These are phyloP conservation scores for Penicillium coprophilum DNA, from an alignment of 495 filamentous ascomycete genomes.

Conservation along the genomic window DNA sequence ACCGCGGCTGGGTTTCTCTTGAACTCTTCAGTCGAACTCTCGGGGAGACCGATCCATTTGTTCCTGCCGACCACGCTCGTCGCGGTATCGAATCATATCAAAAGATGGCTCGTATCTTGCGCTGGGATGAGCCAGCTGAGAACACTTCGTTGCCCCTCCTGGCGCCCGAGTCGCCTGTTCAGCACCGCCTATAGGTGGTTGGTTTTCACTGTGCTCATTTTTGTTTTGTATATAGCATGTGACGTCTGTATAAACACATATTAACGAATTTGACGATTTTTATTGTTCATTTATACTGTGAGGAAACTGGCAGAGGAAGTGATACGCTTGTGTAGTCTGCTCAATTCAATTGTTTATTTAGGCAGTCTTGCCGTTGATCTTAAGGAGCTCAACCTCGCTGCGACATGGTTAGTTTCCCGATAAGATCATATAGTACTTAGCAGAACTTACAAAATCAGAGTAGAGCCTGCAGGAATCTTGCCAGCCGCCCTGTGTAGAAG, in stretches of 20 bases:
- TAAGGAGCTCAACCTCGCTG: slow-evolving; percentile 48
- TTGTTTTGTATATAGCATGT: slow-evolving; percentile 1
- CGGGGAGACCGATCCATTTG: slow-evolving; percentile 50
- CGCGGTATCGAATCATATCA: slow-evolving; percentile 64
- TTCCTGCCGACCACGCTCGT: slow-evolving; percentile 62
- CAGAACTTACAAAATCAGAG: slow-evolving; percentile 52
- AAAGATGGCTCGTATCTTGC: slow-evolving; percentile 46
- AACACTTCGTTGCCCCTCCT: slow-evolving; percentile 4
- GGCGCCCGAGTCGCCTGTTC: slow-evolving; percentile 22
- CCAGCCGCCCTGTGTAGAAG: slow-evolving; percentile 54
- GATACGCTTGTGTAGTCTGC: not conserved
- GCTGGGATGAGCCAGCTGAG: slow-evolving; percentile 22
- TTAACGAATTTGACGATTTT: slow-evolving; percentile 7
- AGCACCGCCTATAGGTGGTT: slow-evolving; percentile 26
- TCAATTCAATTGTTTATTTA: not conserved
- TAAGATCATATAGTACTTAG: not conserved
- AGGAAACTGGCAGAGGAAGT: not conserved
- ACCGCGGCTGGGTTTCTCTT: slow-evolving; percentile 74
- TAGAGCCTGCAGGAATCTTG: slow-evolving; percentile 53
- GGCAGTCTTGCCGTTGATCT: slow-evolving; percentile 40
- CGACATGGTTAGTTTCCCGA: slow-evolving; percentile 12
- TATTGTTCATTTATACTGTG: not conserved
- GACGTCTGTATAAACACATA: slow-evolving; percentile 3
- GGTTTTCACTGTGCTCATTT: not conserved
- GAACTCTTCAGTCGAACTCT: slow-evolving; percentile 74